These are phyloP conservation scores for Mortierella sp. DNA, from an alignment of 371 early-diverging fungal species.

Conservation along the genomic window DNA sequence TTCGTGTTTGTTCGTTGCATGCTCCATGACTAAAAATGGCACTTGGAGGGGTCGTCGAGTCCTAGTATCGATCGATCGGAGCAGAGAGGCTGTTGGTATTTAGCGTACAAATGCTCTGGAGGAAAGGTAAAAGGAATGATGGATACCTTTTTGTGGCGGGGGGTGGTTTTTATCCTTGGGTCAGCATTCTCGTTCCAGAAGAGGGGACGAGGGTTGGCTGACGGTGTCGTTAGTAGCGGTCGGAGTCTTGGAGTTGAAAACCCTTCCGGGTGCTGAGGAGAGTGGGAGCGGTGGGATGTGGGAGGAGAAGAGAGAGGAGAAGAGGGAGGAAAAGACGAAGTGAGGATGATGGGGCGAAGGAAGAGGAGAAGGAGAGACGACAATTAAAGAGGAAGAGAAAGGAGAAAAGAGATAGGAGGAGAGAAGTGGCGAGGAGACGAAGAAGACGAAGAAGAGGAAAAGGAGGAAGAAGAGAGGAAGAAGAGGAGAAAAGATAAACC, in stretches of 20 bases:
- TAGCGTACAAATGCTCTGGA: neutral
- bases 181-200: conserved; percentile 8
- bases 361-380: neutral
- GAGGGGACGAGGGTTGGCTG: neutral
- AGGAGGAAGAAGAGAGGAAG: neutral
- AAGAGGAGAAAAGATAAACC: conserved; percentile 5
- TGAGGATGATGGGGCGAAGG: neutral
- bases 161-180: neutral
- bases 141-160: conserved; percentile 8
- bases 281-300: neutral
- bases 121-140: neutral
- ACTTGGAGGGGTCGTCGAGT: neutral
- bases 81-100: neutral
- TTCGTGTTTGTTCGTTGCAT: neutral
- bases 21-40: neutral
- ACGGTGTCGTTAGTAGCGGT: neutral
- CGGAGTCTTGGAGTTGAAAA: neutral
- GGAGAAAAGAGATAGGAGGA: neutral
- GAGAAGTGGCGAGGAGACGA: neutral
- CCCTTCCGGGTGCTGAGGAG: neutral
- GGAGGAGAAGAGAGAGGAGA: neutral
- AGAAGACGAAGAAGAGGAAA: neutral
- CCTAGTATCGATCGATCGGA: neutral
- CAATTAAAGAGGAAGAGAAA: neutral
- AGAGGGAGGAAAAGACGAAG: neutral